These are phyloP conservation scores for Ogataea pini DNA, from an alignment of 805 yeast species.

Conservation along the genomic window DNA sequence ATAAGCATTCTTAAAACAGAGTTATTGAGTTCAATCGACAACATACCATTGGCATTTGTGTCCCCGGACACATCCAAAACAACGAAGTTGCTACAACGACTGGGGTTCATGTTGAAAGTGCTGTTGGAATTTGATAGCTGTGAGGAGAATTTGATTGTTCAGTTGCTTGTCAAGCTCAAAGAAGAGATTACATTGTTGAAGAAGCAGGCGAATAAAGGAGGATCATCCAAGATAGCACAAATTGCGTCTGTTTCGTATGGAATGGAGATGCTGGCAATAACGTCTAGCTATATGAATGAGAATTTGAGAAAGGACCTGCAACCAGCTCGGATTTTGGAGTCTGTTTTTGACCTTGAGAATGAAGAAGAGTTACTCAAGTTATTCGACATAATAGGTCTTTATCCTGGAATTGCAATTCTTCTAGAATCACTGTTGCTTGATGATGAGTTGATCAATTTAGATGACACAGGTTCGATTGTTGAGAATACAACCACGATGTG, in stretches of 20 bases:
- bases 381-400: slow-evolving; percentile 6
- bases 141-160: slow-evolving; percentile 1
- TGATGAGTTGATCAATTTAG: not conserved
- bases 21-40: slow-evolving; percentile 19
- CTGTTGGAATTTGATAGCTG: not conserved
- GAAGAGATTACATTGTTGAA: slow-evolving; percentile 20
- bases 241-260: slow-evolving; percentile 16
- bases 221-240: not conserved
- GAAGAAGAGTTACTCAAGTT: slow-evolving; percentile 22
- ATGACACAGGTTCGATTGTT: slow-evolving; percentile 14
- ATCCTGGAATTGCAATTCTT: not conserved
- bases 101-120: slow-evolving; percentile 13
- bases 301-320: slow-evolving; percentile 4
- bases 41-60: slow-evolving; percentile 20
- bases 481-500: slow-evolving; percentile 38
- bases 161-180: slow-evolving; percentile 7
- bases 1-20: slow-evolving; percentile 3
- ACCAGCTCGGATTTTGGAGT: slow-evolving; percentile 19
- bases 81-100: slow-evolving; percentile 8
- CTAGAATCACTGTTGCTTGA: slow-evolving; percentile 7
- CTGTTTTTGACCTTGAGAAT: slow-evolving; percentile 24
- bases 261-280: slow-evolving; percentile 25
- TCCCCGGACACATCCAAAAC: slow-evolving; percentile 33
- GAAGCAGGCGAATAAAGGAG: slow-evolving; percentile 2
- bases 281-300: slow-evolving; percentile 21